Evolutionary conservation across 2,329 filamentous ascomycete genomes (phyloP).

Genomic region (Neophaeococcomyces mojaviensis): DNA sequence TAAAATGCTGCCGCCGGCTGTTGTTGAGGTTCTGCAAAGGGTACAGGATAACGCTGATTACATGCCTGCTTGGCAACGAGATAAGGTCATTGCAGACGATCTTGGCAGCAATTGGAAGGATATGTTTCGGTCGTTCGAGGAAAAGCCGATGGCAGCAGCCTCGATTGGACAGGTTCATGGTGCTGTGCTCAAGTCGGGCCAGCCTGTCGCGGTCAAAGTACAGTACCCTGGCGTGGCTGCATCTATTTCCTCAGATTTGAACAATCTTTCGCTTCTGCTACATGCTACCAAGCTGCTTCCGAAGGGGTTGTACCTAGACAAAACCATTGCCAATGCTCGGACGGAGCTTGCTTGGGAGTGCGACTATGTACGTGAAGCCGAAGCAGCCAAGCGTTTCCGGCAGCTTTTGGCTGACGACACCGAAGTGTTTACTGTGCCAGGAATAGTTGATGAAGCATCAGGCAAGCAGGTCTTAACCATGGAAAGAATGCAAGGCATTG

Average conservation of each 20-base stretch:
- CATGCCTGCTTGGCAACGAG: conserved; percentile 89
- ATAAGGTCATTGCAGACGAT: conserved; percentile 71
- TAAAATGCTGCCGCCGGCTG: conserved; percentile 81
- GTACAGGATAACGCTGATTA: conserved; percentile 97
- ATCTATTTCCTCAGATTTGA: conserved; percentile 93
- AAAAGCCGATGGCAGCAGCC: conserved; percentile 85
- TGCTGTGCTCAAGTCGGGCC: conserved; percentile 66
- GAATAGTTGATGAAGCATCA: conserved; percentile 68
- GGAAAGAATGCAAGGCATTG: conserved; percentile 79
- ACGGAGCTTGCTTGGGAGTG: conserved; percentile 94
- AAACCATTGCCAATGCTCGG: conserved; percentile 92
- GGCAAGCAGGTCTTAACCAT: conserved; percentile 86
- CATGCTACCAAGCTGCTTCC: conserved; percentile 85
- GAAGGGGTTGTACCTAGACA: conserved; percentile 87
- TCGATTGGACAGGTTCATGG: conserved; percentile 96
- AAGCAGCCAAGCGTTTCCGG: conserved; percentile 68
- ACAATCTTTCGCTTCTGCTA: conserved; percentile 83
- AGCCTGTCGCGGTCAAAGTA: conserved; percentile 84
- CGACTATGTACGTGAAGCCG: conserved; percentile 83
- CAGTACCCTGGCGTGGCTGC: conserved; percentile 94
- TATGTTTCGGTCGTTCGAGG: conserved; percentile 76
- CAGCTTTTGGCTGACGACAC: conserved; percentile 67
- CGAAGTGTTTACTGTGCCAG: conserved; percentile 70
- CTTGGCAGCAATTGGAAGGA: conserved; percentile 78
- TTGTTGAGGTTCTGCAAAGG: conserved; percentile 83